Evolutionary conservation across 2,329 filamentous ascomycete genomes (phyloP).

Genomic region (Aspergillus clavatus): DNA sequence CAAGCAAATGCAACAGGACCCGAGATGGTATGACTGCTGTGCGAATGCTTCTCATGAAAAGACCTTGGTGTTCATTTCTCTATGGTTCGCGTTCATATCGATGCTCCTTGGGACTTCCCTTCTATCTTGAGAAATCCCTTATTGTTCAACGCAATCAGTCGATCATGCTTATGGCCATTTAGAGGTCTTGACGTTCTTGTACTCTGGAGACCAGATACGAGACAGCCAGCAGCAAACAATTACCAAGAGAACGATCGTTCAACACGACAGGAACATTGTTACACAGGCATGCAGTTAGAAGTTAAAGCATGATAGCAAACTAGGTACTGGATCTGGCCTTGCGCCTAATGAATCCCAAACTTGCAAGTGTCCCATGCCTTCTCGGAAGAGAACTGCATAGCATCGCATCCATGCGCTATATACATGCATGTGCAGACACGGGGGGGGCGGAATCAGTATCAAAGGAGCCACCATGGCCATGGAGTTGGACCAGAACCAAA

Average conservation of each 20-base stretch:
- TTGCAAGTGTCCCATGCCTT: neutral
- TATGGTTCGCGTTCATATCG: too few species aligned
- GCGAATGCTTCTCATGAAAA: neutral
- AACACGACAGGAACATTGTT: neutral
- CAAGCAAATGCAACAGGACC: neutral
- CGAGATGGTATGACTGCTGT: neutral
- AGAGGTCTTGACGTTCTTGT: too few species aligned
- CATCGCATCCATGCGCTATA: neutral
- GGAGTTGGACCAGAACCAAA: neutral
- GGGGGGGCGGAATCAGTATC: neutral
- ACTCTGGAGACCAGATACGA: neutral
- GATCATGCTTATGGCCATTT: too few species aligned
- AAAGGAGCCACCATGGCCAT: neutral
- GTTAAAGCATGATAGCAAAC: neutral
- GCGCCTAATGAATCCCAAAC: neutral
- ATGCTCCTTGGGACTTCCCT: too few species aligned
- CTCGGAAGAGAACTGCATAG: neutral
- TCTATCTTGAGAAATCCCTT: too few species aligned
- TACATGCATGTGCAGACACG: neutral
- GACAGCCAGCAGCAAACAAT: neutral
- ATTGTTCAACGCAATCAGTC: too few species aligned
- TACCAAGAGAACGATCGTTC: neutral
- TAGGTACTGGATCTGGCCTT: neutral
- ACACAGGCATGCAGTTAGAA: neutral
- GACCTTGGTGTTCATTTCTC: neutral